These are phyloP conservation scores for Colletotrichum tropicicola DNA, from an alignment of 2,329 filamentous ascomycete genomes.

Conservation along the genomic window DNA sequence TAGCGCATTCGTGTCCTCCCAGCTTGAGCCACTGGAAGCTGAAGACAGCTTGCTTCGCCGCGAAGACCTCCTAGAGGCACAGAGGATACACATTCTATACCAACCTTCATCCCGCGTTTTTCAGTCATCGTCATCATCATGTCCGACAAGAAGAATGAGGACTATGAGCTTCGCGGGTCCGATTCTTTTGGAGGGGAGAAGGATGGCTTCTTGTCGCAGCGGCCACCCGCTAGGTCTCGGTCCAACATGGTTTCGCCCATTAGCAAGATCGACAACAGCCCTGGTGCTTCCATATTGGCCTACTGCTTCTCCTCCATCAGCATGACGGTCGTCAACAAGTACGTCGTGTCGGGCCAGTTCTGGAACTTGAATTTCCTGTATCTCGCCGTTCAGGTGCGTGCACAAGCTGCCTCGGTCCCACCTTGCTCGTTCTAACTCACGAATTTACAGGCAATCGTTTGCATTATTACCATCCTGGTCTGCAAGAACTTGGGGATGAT, in stretches of 20 bases:
- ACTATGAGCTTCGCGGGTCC: slow-evolving; percentile 77
- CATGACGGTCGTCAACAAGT: slow-evolving; percentile 99
- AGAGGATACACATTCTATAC: too few relatives aligned
- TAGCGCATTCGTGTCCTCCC: slow-evolving; percentile 8
- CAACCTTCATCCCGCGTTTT: too few relatives aligned
- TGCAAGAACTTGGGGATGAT: slow-evolving; percentile 87
- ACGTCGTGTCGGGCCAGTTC: slow-evolving; percentile 86
- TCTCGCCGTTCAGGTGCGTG: slow-evolving; percentile 87
- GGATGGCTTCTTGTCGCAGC: slow-evolving; percentile 58
- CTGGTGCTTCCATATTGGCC: slow-evolving; percentile 80
- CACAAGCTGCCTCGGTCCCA: background rate
- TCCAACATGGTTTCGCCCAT: slow-evolving; percentile 40
- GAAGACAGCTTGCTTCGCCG: slow-evolving; percentile 1
- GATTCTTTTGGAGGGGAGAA: slow-evolving; percentile 64
- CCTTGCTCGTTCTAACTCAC: background rate
- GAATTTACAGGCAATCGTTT: slow-evolving; percentile 80
- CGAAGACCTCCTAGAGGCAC: too few relatives aligned
- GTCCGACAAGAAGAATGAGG: slow-evolving; percentile 91
- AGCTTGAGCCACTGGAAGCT: background rate
- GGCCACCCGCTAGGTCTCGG: slow-evolving; percentile 46
- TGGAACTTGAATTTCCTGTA: slow-evolving; percentile 99
- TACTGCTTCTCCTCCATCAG: slow-evolving; percentile 98
- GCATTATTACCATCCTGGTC: slow-evolving; percentile 82
- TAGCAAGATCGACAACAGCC: slow-evolving; percentile 75
- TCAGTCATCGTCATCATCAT: slow-evolving; percentile 65